Evolutionary conservation across 2,329 filamentous ascomycete species (phyloP), one percentile per base, ranked within the genome.

Genomic region (Colletotrichum costaricense): DNA sequence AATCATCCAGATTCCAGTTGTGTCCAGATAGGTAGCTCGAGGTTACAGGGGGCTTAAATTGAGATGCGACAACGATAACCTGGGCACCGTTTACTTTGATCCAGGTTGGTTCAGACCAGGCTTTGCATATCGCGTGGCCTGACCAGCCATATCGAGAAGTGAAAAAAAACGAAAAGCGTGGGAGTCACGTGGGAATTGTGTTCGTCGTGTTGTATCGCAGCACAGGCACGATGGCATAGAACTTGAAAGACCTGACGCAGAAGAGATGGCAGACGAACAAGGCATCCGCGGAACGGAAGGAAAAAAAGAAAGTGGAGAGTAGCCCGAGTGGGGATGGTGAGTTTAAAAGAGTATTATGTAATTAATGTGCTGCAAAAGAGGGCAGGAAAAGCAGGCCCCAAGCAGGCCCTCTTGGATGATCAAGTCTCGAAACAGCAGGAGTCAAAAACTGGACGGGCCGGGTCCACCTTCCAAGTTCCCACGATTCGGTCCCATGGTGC

Each of bases 341-440:
- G 22, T 19, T 22, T 24, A 12, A 24, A 38, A 16, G 38, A 42
- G 11, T 12, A 11, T 30, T 52, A 63, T 28, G 58, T 26, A 46
- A 28, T 62, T 49, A 49, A 26, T n/a, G 26, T 12, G 30, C 14
- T 30, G 58, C 16, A 49, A 62, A 49, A 42, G 58, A 62, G 58
- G 60, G 42, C 42, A 49, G 16, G 42, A 19, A n/a, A 9, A n/a
- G 19, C 19, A 49, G 42, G 38, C 38, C 38, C 38, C 16, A 19
- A 16, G 33, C 33, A 35, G 42, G 42, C 19, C 30, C 8, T 24
- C 30, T 46, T 9, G 24, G 62, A 19, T 67, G 63, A 62, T 67
- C 56, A 28, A 52, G 65, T 62, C 69, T 69, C 69, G 69, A 69
- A 69, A 72, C 58, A 72, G 69, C 65, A 69, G 69, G 65, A 69